phyloP scores from a whole-genome alignment of 208 protist genomes.

The Acanthamoeba culbertsoni region DNA sequence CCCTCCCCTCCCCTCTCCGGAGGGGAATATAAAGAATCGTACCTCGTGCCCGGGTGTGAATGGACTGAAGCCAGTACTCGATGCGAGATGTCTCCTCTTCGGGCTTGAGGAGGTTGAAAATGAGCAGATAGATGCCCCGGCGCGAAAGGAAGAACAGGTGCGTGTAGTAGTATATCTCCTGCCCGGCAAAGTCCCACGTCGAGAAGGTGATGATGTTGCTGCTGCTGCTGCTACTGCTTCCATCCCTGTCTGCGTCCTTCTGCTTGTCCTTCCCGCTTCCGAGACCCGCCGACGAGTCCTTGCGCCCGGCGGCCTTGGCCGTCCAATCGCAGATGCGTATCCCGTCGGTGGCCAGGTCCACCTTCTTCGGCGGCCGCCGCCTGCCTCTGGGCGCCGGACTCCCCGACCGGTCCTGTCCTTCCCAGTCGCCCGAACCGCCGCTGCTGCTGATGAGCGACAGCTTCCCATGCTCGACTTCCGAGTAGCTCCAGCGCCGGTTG shows the following conservation, averaged over 20 bases:
- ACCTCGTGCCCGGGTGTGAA: slow-evolving; percentile 32
- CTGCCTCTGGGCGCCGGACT: background rate
- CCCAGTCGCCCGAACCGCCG: background rate
- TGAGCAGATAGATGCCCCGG: slow-evolving; percentile 21
- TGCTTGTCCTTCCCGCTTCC: background rate
- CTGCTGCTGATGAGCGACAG: background rate
- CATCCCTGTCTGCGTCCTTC: background rate
- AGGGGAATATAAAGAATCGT: background rate
- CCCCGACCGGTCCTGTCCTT: background rate
- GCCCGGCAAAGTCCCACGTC: slow-evolving; percentile 45
- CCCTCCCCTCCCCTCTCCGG: background rate
- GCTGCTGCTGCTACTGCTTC: background rate
- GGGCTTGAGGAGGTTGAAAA: slow-evolving; percentile 58
- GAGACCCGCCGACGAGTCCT: background rate
- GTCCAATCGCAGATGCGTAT: slow-evolving; percentile 14
- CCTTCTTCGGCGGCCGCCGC: background rate
- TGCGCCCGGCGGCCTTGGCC: background rate
- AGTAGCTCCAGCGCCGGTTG: slow-evolving; percentile 8
- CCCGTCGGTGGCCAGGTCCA: slow-evolving; percentile 41
- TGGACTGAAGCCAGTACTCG: slow-evolving; percentile 61
- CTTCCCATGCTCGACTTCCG: slow-evolving; percentile 17
- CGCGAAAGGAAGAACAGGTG: slow-evolving; percentile 46
- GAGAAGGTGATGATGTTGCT: slow-evolving; percentile 56
- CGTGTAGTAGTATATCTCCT: slow-evolving; percentile 57
- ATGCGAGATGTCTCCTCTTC: background rate